These are phyloP conservation scores for Nicotiana tabacum DNA, from an alignment of 257 asterid species.

Conservation along the genomic window DNA sequence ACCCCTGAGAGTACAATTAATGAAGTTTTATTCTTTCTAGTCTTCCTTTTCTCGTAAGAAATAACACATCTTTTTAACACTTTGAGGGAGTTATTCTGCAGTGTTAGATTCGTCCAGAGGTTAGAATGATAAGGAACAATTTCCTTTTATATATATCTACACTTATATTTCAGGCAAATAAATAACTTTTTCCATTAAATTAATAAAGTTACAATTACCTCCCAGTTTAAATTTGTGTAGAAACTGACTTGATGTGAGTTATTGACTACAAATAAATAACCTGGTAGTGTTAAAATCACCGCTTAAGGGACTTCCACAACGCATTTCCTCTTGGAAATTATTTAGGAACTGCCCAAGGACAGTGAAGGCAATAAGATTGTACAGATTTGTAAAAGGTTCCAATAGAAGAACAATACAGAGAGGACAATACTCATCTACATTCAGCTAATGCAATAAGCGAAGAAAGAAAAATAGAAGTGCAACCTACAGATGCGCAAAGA, in stretches of 20 bases:
- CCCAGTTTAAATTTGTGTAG: background rate
- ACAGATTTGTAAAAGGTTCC: background rate
- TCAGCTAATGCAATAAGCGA: background rate
- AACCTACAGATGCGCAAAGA: background rate
- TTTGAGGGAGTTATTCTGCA: background rate
- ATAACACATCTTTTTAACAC: too few relatives aligned
- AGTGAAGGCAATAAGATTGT: background rate
- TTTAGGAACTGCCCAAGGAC: background rate
- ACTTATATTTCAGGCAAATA: background rate
- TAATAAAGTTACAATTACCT: background rate
- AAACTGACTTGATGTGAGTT: background rate
- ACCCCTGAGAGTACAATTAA: too few relatives aligned
- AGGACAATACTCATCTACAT: background rate
- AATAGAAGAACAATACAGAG: background rate
- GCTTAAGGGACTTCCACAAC: background rate
- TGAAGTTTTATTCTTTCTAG: too few relatives aligned
- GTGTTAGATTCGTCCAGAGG: background rate
- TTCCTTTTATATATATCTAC: background rate
- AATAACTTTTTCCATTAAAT: background rate
- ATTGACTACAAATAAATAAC: background rate
- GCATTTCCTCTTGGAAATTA: background rate
- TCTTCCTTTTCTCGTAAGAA: too few relatives aligned
- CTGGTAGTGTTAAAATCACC: background rate
- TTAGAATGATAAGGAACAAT: background rate
- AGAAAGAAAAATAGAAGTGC: background rate